A percentile compares a stretch with the other conserved stretches of the same genome.
Conservation (phyloP, 1,284 basidiomycete genomes). For the Apiotrichum montevideense region DNA sequence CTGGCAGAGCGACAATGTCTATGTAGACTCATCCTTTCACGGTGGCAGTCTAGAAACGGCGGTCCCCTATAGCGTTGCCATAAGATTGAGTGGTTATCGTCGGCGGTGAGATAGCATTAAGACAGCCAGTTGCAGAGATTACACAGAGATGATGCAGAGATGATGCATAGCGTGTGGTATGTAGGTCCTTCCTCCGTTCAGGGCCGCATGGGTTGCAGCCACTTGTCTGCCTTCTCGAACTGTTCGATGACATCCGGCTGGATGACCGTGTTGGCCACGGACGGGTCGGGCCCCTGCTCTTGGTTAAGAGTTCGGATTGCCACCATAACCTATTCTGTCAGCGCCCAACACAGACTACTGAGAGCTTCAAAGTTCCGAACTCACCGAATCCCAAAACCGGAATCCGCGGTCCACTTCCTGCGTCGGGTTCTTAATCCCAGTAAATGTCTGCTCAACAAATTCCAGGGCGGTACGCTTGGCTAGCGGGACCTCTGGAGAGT, state of each 20-base stretch:
- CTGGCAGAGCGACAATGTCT: too few species aligned
- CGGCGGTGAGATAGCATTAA: too few species aligned
- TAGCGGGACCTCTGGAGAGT: conserved; percentile 68
- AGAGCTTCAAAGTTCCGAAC: conserved; percentile 41
- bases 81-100: too few species aligned
- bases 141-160: too few species aligned
- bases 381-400: conserved; percentile 94
- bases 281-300: conserved; percentile 68
- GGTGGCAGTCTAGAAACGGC: too few species aligned
- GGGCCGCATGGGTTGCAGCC: conserved; percentile 85
- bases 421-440: conserved; percentile 77
- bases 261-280: conserved; percentile 47
- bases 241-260: conserved; percentile 68
- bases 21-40: too few species aligned
- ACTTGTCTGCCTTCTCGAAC: conserved; percentile 89
- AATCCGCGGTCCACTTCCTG: conserved; percentile 90
- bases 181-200: conserved; percentile 31
- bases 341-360: background rate
- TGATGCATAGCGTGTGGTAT: too few species aligned
- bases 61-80: too few species aligned
- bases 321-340: conserved; percentile 61
- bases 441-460: conserved; percentile 88
- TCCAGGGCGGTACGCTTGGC: conserved; percentile 82
- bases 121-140: too few species aligned
- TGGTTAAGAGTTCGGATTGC: conserved; percentile 77